Percentiles rank a stretch among this genome's conserved stretches.
These are phyloP conservation scores for Betula pendula DNA, from an alignment of 306 rosid genomes.

Conservation along the genomic window DNA sequence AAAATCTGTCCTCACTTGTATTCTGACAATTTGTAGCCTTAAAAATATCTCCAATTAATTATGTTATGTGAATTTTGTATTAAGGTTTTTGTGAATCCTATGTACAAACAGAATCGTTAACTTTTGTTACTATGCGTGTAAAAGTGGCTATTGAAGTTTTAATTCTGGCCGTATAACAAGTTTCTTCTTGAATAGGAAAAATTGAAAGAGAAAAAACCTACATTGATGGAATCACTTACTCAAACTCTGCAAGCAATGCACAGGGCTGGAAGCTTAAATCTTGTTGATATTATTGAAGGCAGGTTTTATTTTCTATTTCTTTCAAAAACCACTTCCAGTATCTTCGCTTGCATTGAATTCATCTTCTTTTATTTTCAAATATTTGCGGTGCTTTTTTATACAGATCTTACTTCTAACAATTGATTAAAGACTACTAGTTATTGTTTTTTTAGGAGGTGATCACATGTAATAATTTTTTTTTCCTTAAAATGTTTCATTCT, in stretches of 20 bases:
- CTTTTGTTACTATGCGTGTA: not conserved
- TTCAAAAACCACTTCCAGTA: slow-evolving; percentile 3
- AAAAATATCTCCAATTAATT: not conserved
- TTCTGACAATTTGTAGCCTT: not conserved
- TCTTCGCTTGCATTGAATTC: not conserved
- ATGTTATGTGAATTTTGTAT: not conserved
- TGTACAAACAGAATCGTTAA: not conserved
- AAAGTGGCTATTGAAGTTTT: slow-evolving; percentile 9
- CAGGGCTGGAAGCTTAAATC: slow-evolving; percentile 88
- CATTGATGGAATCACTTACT: slow-evolving; percentile 61
- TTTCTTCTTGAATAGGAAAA: slow-evolving; percentile 67
- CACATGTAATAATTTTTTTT: not conserved
- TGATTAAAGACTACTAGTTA: not conserved
- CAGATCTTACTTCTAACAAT: not conserved
- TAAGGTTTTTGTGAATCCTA: slow-evolving; percentile 1
- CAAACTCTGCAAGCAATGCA: slow-evolving; percentile 95
- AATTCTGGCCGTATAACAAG: slow-evolving; percentile 24
- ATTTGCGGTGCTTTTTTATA: not conserved
- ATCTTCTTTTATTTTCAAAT: not conserved
- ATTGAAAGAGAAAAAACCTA: slow-evolving; percentile 95
- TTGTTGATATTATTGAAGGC: slow-evolving; percentile 86
- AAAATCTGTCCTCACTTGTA: not conserved
- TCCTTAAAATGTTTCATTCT: not conserved
- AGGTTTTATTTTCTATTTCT: slow-evolving; percentile 35
- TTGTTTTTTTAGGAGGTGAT: slow-evolving; percentile 5